phyloP scores from a whole-genome alignment of 139 green algal genomes.

The Picochlorum sp. region DNA sequence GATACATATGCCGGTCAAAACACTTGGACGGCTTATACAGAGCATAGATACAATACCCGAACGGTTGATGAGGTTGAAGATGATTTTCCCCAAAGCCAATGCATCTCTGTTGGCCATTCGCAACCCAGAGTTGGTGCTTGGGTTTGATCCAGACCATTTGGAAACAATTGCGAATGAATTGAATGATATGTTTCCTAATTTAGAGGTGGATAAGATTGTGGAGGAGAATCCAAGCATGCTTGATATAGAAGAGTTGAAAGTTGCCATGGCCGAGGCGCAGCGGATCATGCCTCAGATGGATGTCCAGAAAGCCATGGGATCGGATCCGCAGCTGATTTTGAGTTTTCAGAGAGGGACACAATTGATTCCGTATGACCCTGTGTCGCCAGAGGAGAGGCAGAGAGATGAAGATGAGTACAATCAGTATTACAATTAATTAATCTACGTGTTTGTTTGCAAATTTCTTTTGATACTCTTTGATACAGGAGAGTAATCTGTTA shows the following conservation, averaged over 20 bases:
- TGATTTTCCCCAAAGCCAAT: slow-evolving; percentile 54
- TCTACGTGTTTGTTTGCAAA: not conserved
- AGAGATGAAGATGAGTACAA: slow-evolving; percentile 30
- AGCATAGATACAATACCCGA: slow-evolving; percentile 39
- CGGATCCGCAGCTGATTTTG: slow-evolving; percentile 61
- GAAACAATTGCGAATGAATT: slow-evolving; percentile 25
- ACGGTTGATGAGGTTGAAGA: slow-evolving; percentile 48
- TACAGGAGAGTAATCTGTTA: slow-evolving; percentile 26
- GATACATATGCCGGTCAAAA: slow-evolving; percentile 24
- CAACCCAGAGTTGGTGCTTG: slow-evolving; percentile 44
- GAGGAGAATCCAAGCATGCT: slow-evolving; percentile 53
- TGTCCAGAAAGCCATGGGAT: slow-evolving; percentile 36
- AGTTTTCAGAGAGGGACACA: slow-evolving; percentile 52
- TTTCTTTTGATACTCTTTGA: slow-evolving; percentile 16
- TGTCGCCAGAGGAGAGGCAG: not conserved
- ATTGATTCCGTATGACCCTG: slow-evolving; percentile 61
- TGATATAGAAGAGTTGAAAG: slow-evolving; percentile 50
- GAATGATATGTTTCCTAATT: slow-evolving; percentile 43
- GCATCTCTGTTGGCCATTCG: slow-evolving; percentile 39
- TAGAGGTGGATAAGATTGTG: slow-evolving; percentile 51
- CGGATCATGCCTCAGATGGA: slow-evolving; percentile 52
- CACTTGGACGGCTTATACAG: not conserved
- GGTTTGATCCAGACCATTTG: slow-evolving; percentile 34
- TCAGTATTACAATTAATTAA: slow-evolving; percentile 17
- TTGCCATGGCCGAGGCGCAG: slow-evolving; percentile 37